Base-by-base conservation (phyloP, 805 yeast genomes). In the Scheffersomyces lignosus region DNA sequence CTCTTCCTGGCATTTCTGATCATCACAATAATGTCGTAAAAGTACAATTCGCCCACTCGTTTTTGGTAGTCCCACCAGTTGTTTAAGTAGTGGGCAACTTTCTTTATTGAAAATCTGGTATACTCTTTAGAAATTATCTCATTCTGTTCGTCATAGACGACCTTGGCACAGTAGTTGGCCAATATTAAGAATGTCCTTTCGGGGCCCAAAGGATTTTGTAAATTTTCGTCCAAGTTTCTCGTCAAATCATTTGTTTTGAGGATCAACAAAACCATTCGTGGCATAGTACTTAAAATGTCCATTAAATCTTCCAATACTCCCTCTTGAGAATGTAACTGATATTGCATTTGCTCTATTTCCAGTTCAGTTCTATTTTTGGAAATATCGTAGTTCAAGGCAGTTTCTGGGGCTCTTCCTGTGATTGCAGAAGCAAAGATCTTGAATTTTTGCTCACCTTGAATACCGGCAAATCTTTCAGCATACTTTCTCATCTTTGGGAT, bases 221-320 rank as follows among this genome's bases (percentile, higher is more conserved):
- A 70, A 37, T 77, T 70, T 53, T 91, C 98, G 60, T 93, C 99
- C 32, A 93, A 68, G 49, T 81, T 83, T 51, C 99, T 73, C 0
- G 96, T 88, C 34, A 93, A 71, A 64, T 93, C 99, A 57, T 93
- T 93, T 0, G 99, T 95, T 56, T 93, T 93, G 52, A 93, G 67
- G 31, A 93, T 87, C 43, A 93, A 71, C 18, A 93, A 60, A 15
- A 93, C 96, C 13, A 90, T 79, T 29, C 90, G 70, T 1, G 99
- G 99, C 66, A 93, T 79, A 12, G 74, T 66, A 9, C 90, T 78
- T 27, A 93, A 67, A 31, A 93, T 75, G 12, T 75, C 64, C 95
- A 93, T 90, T 51, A 93, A 67, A 48, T 83, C 84, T 14, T 81
- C 76, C 13, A 95, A 56, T 7, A 88, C 63, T 0, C 83, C 83